Conservation (phyloP, 1,284 basidiomycete species). For the Fomes fomentarius region DNA sequence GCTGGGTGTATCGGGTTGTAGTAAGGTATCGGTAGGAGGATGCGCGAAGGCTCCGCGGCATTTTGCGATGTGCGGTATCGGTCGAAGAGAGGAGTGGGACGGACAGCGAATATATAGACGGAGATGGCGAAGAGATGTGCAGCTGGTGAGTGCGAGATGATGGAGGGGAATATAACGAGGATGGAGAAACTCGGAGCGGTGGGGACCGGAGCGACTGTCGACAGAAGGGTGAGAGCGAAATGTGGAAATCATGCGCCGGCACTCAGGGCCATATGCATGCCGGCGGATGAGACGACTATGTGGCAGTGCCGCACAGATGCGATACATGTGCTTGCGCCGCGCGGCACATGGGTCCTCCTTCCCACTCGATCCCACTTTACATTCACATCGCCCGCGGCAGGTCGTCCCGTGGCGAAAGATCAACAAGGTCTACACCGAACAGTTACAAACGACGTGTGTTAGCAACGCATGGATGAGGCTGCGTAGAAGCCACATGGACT, state of each 20-base stretch:
- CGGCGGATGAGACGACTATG: background rate
- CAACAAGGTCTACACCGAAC: constrained; percentile 15
- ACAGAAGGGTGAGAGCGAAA: too few species aligned
- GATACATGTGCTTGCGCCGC: background rate
- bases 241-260: too few species aligned
- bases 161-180: too few species aligned
- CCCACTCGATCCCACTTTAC: too few species aligned
- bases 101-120: background rate
- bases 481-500: constrained; percentile 10
- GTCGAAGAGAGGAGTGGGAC: background rate
- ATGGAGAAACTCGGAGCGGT: too few species aligned
- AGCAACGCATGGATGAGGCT: background rate
- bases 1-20: background rate
- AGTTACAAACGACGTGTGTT: background rate
- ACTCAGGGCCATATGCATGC: background rate
- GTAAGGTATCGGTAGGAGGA: too few species aligned
- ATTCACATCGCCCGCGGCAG: constrained; percentile 21
- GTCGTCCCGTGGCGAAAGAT: constrained; percentile 18
- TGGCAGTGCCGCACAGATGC: background rate
- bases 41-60: too few species aligned
- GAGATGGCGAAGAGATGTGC: background rate
- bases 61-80: background rate
- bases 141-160: too few species aligned
- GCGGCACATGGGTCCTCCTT: background rate
- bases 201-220: too few species aligned